Evolutionary conservation across 148 eudicot genomes (phyloP).

Genomic region (Amaranthus hypochondriacus): DNA sequence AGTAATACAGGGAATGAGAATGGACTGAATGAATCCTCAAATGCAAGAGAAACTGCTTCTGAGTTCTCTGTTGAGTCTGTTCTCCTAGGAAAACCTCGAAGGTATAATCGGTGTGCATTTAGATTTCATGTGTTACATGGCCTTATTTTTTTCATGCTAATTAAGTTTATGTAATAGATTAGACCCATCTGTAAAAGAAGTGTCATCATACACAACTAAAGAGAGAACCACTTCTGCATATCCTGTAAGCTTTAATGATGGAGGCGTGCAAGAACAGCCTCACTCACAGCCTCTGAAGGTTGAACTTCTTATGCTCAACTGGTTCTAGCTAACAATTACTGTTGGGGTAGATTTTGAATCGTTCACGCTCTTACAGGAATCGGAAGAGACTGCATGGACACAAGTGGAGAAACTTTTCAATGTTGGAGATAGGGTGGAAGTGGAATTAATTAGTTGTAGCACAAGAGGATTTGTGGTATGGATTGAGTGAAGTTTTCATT

Average conservation of each 20-base stretch:
- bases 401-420: conserved; percentile 53
- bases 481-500: conserved; percentile 1
- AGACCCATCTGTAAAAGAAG: conserved; percentile 48
- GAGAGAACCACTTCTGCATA: conserved; percentile 22
- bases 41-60: conserved; percentile 18
- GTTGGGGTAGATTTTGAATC: conserved; percentile 22
- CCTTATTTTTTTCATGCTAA: conserved; percentile 18
- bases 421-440: conserved; percentile 59
- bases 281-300: conserved; percentile 48
- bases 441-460: conserved; percentile 78
- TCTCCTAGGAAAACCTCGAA: conserved; percentile 68
- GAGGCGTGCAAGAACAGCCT: conserved; percentile 36
- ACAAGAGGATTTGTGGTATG: conserved; percentile 87
- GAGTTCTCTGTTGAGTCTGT: conserved; percentile 34
- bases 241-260: conserved; percentile 34
- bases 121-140: neutral
- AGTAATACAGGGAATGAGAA: conserved; percentile 26
- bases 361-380: conserved; percentile 36
- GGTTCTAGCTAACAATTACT: neutral
- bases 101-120: conserved; percentile 34
- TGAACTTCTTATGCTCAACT: conserved; percentile 13
- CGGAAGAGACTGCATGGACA: conserved; percentile 73
- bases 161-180: conserved; percentile 48
- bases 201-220: conserved; percentile 31
- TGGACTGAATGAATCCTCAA: conserved; percentile 24